Conservation (phyloP, 805 yeast genomes). For the Metschnikowia sp. region DNA sequence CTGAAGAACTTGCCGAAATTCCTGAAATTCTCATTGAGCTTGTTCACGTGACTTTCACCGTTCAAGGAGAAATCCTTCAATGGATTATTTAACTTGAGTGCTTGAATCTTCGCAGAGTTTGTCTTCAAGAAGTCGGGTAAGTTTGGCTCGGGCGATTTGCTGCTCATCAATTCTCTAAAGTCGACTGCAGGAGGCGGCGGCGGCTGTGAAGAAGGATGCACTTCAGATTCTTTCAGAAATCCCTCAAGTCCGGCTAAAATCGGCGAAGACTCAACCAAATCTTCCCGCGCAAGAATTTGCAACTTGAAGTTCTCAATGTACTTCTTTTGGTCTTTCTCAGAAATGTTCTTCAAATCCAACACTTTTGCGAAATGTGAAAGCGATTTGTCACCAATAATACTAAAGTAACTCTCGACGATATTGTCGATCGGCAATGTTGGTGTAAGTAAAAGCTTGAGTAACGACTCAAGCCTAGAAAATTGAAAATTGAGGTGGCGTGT, state of each 20-base stretch:
- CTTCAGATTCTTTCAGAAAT: not conserved
- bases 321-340: conserved; percentile 23
- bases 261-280: conserved; percentile 27
- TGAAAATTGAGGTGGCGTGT: conserved; percentile 43
- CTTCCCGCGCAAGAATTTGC: conserved; percentile 28
- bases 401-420: conserved; percentile 63
- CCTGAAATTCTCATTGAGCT: conserved; percentile 62
- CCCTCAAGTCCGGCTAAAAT: conserved; percentile 29
- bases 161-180: conserved; percentile 8
- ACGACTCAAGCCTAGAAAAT: conserved; percentile 48
- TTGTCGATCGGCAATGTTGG: conserved; percentile 59
- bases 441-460: conserved; percentile 67
- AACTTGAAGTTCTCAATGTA: conserved; percentile 37
- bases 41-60: conserved; percentile 61
- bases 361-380: conserved; percentile 62
- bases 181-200: conserved; percentile 12
- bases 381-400: conserved; percentile 62
- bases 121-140: conserved; percentile 18
- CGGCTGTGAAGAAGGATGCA: conserved; percentile 17
- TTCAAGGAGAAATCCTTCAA: conserved; percentile 44
- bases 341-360: conserved; percentile 59
- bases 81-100: conserved; percentile 39
- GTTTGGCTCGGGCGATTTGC: conserved; percentile 26
- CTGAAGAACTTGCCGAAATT: conserved; percentile 55
- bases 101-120: conserved; percentile 37